Evolutionary conservation across 768 basidiomycete species (phyloP).

Genomic region (Vararia minispora): DNA sequence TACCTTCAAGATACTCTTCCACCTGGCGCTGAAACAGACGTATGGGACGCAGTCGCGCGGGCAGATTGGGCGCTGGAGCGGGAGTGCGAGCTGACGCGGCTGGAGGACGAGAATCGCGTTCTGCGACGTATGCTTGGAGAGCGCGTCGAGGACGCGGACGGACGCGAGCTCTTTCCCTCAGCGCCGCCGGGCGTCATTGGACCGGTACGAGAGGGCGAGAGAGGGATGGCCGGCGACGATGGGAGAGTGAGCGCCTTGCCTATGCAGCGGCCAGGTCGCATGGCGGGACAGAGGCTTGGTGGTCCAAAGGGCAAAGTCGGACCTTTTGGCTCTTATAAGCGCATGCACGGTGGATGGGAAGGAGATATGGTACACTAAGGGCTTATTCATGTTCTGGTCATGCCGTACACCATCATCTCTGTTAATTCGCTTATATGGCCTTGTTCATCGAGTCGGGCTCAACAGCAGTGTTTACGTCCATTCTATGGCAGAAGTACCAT

Average conservation of each 20-base stretch:
- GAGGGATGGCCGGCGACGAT: conserved; percentile 6
- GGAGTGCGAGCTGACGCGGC: conserved; percentile 79
- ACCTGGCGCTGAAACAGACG: conserved; percentile 17
- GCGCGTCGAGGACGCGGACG: conserved; percentile 16
- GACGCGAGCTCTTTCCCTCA: background rate
- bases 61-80: conserved; percentile 79
- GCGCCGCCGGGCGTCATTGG: background rate
- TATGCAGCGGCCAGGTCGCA: conserved; percentile 1
- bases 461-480: too few relatives aligned
- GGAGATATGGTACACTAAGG: too few relatives aligned
- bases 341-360: conserved; percentile 1
- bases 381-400: too few relatives aligned
- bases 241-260: conserved; percentile 14
- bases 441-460: too few relatives aligned
- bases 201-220: conserved; percentile 2
- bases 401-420: too few relatives aligned
- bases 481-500: too few relatives aligned
- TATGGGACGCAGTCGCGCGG: conserved; percentile 22
- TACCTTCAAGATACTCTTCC: background rate
- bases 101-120: conserved; percentile 82
- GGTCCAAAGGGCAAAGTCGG: conserved; percentile 16
- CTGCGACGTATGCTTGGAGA: conserved; percentile 62
- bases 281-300: conserved; percentile 5
- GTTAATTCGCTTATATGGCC: too few relatives aligned
- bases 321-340: conserved; percentile 14